Percentiles rank a stretch among this genome's conserved stretches.
phyloP scores from a whole-genome alignment of 768 basidiomycete species.

The Boletus bicolor region DNA sequence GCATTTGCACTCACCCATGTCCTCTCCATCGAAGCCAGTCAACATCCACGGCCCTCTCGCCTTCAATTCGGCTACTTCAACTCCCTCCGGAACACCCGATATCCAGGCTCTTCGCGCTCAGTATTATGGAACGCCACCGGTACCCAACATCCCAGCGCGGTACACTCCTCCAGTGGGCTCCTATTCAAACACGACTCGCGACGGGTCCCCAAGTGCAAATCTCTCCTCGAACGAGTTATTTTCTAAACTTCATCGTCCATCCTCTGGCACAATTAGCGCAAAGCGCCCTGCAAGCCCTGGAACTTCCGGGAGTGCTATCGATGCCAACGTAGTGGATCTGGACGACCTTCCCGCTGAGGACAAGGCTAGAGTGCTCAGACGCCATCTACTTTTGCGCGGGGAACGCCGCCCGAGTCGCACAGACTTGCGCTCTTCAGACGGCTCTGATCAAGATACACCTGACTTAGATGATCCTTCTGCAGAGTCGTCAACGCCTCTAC shows the following conservation, averaged over 20 bases:
- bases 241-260: slow-evolving; percentile 17
- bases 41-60: slow-evolving; percentile 37
- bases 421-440: slow-evolving; percentile 21
- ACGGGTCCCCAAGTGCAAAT: slow-evolving; percentile 7
- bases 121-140: slow-evolving; percentile 55
- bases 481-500: slow-evolving; percentile 28
- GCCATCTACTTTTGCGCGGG: slow-evolving; percentile 76
- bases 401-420: slow-evolving; percentile 41
- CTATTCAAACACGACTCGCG: slow-evolving; percentile 4
- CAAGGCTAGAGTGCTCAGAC: slow-evolving; percentile 74
- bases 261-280: slow-evolving; percentile 41
- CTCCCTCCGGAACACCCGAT: slow-evolving; percentile 59
- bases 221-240: slow-evolving; percentile 11
- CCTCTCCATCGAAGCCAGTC: slow-evolving; percentile 56
- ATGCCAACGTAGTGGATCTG: slow-evolving; percentile 36
- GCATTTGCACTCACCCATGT: slow-evolving; percentile 34
- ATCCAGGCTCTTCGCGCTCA: slow-evolving; percentile 62
- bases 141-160: slow-evolving; percentile 51
- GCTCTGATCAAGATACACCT: slow-evolving; percentile 26
- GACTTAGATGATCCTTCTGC: slow-evolving; percentile 19
- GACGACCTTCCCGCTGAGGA: slow-evolving; percentile 76
- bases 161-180: slow-evolving; percentile 45
- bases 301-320: slow-evolving; percentile 30
- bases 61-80: slow-evolving; percentile 20
- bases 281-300: slow-evolving; percentile 30